Evolutionary conservation across 2,329 filamentous ascomycete genomes (phyloP), one percentile per base, ranked within the genome.

Genomic region (Penicillium brevicompactum): DNA sequence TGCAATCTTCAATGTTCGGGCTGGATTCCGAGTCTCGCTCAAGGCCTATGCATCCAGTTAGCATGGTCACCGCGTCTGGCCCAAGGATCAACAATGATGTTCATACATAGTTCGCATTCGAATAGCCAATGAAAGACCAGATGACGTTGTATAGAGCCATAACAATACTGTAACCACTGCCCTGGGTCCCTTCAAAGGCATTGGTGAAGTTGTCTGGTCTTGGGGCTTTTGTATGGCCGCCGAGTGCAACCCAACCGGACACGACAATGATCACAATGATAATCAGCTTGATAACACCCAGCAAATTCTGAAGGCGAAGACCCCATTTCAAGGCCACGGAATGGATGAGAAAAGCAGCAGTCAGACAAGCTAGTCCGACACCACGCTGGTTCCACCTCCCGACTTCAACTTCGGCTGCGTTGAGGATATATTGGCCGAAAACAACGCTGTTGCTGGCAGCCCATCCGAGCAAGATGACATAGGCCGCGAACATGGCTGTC

Each of bases 121-220:
- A 77, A 60, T 82, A 87, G 2, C 85, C 85, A 4, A 78, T 74
- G 50, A 86, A 87, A 0, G 83, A 83, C 67, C 85, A 87, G 30
- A 84, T 80, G 51, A 87, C 84, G 54, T 81, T 86, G 57, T 85
- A 82, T 37, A 88, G 66, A 0, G 84, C 84, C 54, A 79, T 85
- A 2, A 84, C 81, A n/a, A 86, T 71, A 24, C 81, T 80, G 55
- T 76, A 75, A 6, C 69, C 70, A 55, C 66, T 73, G 14, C 67
- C 66, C 9, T 66, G 65, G 10, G 67, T 73, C 10, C 73, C 75
- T 42, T 73, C 71, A 53, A 76, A 76, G 2, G 74, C 72, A 58
- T 72, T 69, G 8, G 47, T 59, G 56, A 74, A 76, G 56, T 74
- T 74, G 52, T 74, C 60, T 11, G 74, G 72, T 41, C 66, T 67